Evolutionary conservation across 305 asterid species (phyloP), one percentile per base, ranked within the genome.

Genomic region (Stenogyne calaminthoides): DNA sequence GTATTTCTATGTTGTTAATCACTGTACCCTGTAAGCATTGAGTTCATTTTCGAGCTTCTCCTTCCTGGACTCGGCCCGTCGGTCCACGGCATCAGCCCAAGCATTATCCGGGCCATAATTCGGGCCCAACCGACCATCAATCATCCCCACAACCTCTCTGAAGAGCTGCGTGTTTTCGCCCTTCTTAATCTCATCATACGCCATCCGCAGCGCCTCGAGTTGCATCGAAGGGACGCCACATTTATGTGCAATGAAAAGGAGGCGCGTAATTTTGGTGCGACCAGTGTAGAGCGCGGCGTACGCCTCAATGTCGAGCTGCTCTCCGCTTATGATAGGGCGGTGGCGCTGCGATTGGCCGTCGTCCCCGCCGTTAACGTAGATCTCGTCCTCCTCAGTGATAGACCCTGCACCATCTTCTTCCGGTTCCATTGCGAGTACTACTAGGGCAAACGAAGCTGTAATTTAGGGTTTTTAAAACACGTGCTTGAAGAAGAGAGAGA

Each of bases 21-120:
- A 78, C 54, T 11, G 8, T 85, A 95, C 97, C 94, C 95, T 83
- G 79, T 90, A 94, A 64, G 97, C 97, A 78, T 88, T 91, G 65
- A 94, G 97, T 79, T 95, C 99, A 27, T 86, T 87, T 72, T 95
- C 99, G 52, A 95, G 97, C 87, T 89, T 92, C 81, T 90, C 98
- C 89, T 85, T 92, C 81, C 89, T 84, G 46, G 76, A 55, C 52
- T 86, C 92, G 0, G 98, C 97, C 56, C 98, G 86, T 39, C 97
- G 87, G 75, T 91, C 97, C 49, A 95, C 96, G 0, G 86, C 82
- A 73, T 92, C 96, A 0, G 89, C 79, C 99, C 99, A 95, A 39
- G 83, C 82, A 42, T 69, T 34, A 76, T 92, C 97, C 70, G 74
- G 69, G 3, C 85, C 91, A 40, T 92, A 95, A 58, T 73, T 73